Conservation (phyloP, 1,284 basidiomycete genomes). For the Irpex sp. region DNA sequence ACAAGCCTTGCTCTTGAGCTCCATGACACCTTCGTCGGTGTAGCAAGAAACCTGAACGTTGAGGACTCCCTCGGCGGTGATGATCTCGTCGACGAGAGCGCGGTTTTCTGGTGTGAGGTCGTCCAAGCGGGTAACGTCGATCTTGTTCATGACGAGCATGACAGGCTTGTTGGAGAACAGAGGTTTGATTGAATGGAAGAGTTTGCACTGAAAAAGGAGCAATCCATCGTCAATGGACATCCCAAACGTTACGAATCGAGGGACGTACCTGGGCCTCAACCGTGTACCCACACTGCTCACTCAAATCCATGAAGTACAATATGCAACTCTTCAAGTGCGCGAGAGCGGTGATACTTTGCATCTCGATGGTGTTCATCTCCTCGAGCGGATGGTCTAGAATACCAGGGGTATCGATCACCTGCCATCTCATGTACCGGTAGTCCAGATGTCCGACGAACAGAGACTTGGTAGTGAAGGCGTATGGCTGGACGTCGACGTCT, state of each 20-base stretch:
- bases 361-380: conserved; percentile 99
- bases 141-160: conserved; percentile 93
- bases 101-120: conserved; percentile 77
- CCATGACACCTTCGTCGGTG: conserved; percentile 95
- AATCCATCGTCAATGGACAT: not conserved
- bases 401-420: conserved; percentile 95
- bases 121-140: conserved; percentile 83
- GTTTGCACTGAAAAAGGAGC: conserved; percentile 67
- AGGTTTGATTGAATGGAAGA: conserved; percentile 97
- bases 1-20: conserved; percentile 89
- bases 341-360: conserved; percentile 96
- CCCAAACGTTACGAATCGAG: not conserved
- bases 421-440: conserved; percentile 97
- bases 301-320: conserved; percentile 97
- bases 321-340: conserved; percentile 89
- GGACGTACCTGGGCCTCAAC: conserved; percentile 82
- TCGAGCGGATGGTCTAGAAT: conserved; percentile 92
- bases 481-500: conserved; percentile 96
- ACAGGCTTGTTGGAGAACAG: conserved; percentile 91
- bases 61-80: conserved; percentile 67
- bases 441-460: conserved; percentile 96
- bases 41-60: conserved; percentile 86
- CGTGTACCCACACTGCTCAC: conserved; percentile 94
- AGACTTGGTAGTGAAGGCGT: conserved; percentile 96
- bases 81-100: conserved; percentile 82